Percentiles rank a stretch among this genome's conserved stretches.
phyloP scores from a whole-genome alignment of 2,329 filamentous ascomycete genomes.

The Microsporum ferrugineum region DNA sequence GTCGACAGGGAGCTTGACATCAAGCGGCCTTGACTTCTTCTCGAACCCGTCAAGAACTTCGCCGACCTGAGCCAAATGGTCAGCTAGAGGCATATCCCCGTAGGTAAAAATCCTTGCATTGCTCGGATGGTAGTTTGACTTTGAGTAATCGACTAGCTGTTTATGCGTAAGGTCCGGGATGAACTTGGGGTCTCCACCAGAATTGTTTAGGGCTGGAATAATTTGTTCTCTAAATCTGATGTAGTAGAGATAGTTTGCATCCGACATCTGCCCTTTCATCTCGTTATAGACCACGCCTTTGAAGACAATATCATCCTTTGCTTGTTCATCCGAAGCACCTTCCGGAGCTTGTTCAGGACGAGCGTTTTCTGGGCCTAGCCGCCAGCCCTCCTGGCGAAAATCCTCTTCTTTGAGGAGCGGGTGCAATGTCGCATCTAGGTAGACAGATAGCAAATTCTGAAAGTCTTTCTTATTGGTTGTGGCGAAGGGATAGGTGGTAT shows the following conservation, averaged over 20 bases:
- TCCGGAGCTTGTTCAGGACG: constrained; percentile 40
- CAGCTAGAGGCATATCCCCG: constrained; percentile 74
- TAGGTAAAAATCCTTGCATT: constrained; percentile 96
- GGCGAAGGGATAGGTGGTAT: constrained; percentile 95
- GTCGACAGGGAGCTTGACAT: constrained; percentile 65
- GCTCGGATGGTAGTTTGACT: constrained; percentile 90
- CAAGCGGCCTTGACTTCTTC: constrained; percentile 55
- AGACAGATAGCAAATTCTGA: constrained; percentile 90
- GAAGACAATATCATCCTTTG: constrained; percentile 52
- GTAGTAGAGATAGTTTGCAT: constrained; percentile 91
- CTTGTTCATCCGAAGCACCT: constrained; percentile 19
- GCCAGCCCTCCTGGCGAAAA: constrained; percentile 94
- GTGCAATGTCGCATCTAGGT: constrained; percentile 85
- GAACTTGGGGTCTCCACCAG: constrained; percentile 87
- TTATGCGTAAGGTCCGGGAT: constrained; percentile 93
- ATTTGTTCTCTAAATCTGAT: constrained; percentile 91
- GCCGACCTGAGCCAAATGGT: constrained; percentile 71
- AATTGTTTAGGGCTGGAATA: constrained; percentile 90
- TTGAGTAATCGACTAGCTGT: constrained; percentile 78
- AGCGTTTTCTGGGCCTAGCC: constrained; percentile 84
- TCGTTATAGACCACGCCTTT: constrained; percentile 99
- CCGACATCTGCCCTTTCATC: constrained; percentile 99
- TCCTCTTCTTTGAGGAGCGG: constrained; percentile 82
- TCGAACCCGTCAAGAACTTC: constrained; percentile 63
- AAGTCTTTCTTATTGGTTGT: constrained; percentile 94